Conservation (phyloP, 1,139 yeast genomes). For the Debaryomyces psychrophilus region DNA sequence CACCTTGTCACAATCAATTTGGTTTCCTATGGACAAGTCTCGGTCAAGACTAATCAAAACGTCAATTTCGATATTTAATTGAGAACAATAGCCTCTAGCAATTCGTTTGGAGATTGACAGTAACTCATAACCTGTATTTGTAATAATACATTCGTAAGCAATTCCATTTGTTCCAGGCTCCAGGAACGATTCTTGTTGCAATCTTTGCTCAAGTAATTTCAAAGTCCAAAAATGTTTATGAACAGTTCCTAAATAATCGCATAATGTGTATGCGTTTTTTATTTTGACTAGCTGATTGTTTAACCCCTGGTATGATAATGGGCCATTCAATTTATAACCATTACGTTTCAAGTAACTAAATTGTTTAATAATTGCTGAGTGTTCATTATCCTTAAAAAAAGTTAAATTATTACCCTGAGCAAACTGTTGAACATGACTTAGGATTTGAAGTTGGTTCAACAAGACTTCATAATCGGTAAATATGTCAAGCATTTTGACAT, state of each 20-base stretch:
- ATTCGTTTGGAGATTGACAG: conserved; percentile 17
- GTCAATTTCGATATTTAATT: conserved; percentile 52
- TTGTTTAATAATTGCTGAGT: background rate
- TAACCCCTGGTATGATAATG: conserved; percentile 23
- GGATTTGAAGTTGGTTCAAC: conserved; percentile 44
- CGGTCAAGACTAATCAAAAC: conserved; percentile 26
- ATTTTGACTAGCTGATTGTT: conserved; percentile 22
- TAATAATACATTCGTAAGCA: conserved; percentile 30
- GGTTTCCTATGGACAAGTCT: conserved; percentile 43
- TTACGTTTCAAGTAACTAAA: conserved; percentile 34
- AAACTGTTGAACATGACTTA: conserved; percentile 27
- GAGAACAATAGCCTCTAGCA: conserved; percentile 43
- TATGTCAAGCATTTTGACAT: conserved; percentile 27
- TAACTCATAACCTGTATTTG: conserved; percentile 25
- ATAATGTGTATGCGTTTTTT: conserved; percentile 18
- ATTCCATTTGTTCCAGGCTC: background rate
- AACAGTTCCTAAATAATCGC: conserved; percentile 19
- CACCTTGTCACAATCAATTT: conserved; percentile 43
- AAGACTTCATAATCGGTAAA: conserved; percentile 29
- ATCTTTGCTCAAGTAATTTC: conserved; percentile 26
- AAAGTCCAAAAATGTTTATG: conserved; percentile 30
- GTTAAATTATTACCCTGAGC: background rate
- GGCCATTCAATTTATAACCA: conserved; percentile 43
- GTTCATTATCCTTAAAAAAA: background rate
- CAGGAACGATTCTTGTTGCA: conserved; percentile 9